phyloP scores from a whole-genome alignment of 805 yeast species.

The Candida vartiovaarae region DNA sequence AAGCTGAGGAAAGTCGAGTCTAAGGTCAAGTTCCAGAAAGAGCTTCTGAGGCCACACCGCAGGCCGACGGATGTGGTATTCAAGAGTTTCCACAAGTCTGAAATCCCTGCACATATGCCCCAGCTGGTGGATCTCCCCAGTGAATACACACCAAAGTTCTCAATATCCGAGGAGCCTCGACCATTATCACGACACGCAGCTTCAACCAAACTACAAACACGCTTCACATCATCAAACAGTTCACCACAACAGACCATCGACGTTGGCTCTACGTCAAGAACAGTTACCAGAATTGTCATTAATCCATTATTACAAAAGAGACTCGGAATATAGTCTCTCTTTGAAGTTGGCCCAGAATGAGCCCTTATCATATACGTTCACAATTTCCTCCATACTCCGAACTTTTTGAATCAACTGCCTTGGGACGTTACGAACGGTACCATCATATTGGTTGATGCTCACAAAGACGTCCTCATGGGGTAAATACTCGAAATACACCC shows the following conservation, averaged over 20 bases:
- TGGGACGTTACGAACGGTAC: slow-evolving; percentile 8
- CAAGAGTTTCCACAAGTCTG: slow-evolving; percentile 7
- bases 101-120: background rate
- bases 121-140: background rate
- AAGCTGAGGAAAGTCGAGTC: slow-evolving; percentile 15
- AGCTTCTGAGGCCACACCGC: background rate
- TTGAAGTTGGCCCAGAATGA: slow-evolving; percentile 12
- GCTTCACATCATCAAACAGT: background rate
- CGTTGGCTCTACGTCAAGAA: slow-evolving; percentile 1
- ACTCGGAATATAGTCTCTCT: slow-evolving; percentile 13
- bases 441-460: slow-evolving; percentile 15
- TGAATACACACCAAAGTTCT: background rate
- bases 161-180: slow-evolving; percentile 1
- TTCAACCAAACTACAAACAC: slow-evolving; percentile 1
- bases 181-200: slow-evolving; percentile 9
- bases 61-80: slow-evolving; percentile 8
- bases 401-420: slow-evolving; percentile 2
- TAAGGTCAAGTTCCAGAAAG: slow-evolving; percentile 13
- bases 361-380: slow-evolving; percentile 20
- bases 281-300: slow-evolving; percentile 5
- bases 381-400: slow-evolving; percentile 8
- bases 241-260: background rate
- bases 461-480: slow-evolving; percentile 17
- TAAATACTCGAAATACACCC: slow-evolving; percentile 15
- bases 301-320: slow-evolving; percentile 15